phyloP scores from a whole-genome alignment of 805 yeast species.

The Nakazawaea molendinolei region DNA sequence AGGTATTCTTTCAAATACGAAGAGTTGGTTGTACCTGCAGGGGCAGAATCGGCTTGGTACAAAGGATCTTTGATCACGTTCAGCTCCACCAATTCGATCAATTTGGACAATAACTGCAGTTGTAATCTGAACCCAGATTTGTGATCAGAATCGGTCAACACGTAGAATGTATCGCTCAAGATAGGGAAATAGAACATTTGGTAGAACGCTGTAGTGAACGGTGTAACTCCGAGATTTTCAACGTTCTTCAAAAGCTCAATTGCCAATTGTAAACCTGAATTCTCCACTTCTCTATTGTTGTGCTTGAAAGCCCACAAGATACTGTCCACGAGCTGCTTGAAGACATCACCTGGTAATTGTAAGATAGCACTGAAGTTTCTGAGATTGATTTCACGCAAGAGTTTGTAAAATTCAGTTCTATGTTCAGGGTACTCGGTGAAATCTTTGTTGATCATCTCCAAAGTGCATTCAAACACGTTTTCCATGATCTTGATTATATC shows the following conservation, averaged over 20 bases:
- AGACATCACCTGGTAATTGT: slow-evolving; percentile 86
- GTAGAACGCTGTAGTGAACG: slow-evolving; percentile 81
- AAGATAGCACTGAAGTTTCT: slow-evolving; percentile 82
- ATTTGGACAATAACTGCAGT: slow-evolving; percentile 73
- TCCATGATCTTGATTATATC: slow-evolving; percentile 84
- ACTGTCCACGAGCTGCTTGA: slow-evolving; percentile 86
- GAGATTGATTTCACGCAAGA: slow-evolving; percentile 79
- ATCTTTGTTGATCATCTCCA: slow-evolving; percentile 92
- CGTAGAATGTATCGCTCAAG: slow-evolving; percentile 86
- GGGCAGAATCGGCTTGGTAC: slow-evolving; percentile 73
- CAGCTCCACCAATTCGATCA: slow-evolving; percentile 77
- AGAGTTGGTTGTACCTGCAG: slow-evolving; percentile 78
- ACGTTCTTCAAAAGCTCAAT: slow-evolving; percentile 81
- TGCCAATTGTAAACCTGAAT: slow-evolving; percentile 78
- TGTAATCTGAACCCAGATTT: slow-evolving; percentile 93
- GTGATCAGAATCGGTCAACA: slow-evolving; percentile 94
- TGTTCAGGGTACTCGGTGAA: slow-evolving; percentile 97
- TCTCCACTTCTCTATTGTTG: slow-evolving; percentile 94
- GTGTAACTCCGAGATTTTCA: slow-evolving; percentile 62
- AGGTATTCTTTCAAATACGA: slow-evolving; percentile 74
- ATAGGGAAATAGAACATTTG: slow-evolving; percentile 84
- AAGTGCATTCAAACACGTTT: slow-evolving; percentile 88
- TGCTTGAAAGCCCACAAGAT: slow-evolving; percentile 98
- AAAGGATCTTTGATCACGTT: slow-evolving; percentile 71
- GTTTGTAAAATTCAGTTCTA: slow-evolving; percentile 90